Base-by-base conservation (phyloP, 495 filamentous ascomycete species). In the Daldinia grandis region DNA sequence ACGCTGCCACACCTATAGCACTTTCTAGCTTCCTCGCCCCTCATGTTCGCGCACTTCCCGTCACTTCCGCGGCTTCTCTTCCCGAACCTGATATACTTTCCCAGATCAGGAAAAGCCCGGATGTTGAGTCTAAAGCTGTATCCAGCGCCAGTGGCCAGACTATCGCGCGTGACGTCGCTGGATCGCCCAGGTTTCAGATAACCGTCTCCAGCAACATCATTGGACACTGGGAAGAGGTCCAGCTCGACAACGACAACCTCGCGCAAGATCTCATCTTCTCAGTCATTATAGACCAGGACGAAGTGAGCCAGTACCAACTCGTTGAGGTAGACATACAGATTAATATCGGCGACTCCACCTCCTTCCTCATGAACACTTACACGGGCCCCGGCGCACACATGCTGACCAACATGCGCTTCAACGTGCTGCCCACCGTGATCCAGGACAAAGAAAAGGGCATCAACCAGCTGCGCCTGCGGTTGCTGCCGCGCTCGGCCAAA, bases 391-490 rank as follows among this genome's bases (percentile, higher is more conserved):
- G 69, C 28, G 69, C 62, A 14, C 55, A 53, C 25, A 70, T 70
- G 67, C 49, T 70, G 35, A 70, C 47, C 15, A 64, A 72, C 19
- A 40, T 72, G 21, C 62, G 62, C 24, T 72, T 72, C 63, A 72
- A 67, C 51, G 69, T 72, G 31, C 40, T 66, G 49, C 59, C 50
- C 17, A 47, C 42, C 7, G 42, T 21, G 8, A 24, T 47, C 10
- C 19, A 21, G 0, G 42, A 47, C 19, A 4, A 47, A 19, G 42
- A 47, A 21, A 7, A 47, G 3, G 42, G 12, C 5, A 47, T 24
- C 15, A 47, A 47, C 5, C 42, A 47, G 42, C 42, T 47, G 15
- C 42, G 42, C 3, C 19, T 47, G 1, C 42, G 42, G 19, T 3
- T 47, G 8, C 5, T 47, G 42, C 42, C 42, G 7, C 42, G 42